Percentiles rank a stretch among this genome's conserved stretches.
phyloP scores from a whole-genome alignment of 352 stramenopile species.

The Phytophthora brassicae region DNA sequence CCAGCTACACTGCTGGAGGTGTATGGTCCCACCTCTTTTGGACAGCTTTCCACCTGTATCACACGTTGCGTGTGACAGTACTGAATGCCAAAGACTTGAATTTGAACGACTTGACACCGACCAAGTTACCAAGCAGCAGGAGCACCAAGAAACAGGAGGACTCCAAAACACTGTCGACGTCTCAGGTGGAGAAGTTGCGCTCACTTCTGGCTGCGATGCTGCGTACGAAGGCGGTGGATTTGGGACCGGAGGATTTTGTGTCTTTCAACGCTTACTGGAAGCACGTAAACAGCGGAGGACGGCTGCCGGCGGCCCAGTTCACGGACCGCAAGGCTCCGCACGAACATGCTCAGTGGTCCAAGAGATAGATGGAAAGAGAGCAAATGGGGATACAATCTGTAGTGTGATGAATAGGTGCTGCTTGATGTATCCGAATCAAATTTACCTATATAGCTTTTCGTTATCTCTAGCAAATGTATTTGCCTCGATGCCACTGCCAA shows the following conservation, averaged over 20 bases:
- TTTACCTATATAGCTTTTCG: not conserved
- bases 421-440: not conserved
- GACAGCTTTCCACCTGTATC: conserved; percentile 67
- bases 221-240: conserved; percentile 72
- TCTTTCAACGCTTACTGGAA: conserved; percentile 87
- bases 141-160: conserved; percentile 28
- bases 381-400: not conserved
- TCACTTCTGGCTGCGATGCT: conserved; percentile 76
- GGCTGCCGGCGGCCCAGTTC: conserved; percentile 68
- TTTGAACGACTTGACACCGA: conserved; percentile 42
- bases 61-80: conserved; percentile 61
- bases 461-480: not conserved
- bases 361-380: conserved; percentile 38
- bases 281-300: conserved; percentile 71
- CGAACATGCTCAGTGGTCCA: conserved; percentile 81
- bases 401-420: not conserved
- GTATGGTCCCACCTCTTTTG: conserved; percentile 68
- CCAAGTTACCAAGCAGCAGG: conserved; percentile 23
- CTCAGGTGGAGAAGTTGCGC: conserved; percentile 66
- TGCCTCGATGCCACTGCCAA: not conserved
- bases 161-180: conserved; percentile 40
- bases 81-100: conserved; percentile 65
- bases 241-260: conserved; percentile 68
- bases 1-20: conserved; percentile 65
- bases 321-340: conserved; percentile 85